These are phyloP conservation scores for Chlorella sorokiniana DNA, from an alignment of 139 green algal genomes.

Conservation along the genomic window DNA sequence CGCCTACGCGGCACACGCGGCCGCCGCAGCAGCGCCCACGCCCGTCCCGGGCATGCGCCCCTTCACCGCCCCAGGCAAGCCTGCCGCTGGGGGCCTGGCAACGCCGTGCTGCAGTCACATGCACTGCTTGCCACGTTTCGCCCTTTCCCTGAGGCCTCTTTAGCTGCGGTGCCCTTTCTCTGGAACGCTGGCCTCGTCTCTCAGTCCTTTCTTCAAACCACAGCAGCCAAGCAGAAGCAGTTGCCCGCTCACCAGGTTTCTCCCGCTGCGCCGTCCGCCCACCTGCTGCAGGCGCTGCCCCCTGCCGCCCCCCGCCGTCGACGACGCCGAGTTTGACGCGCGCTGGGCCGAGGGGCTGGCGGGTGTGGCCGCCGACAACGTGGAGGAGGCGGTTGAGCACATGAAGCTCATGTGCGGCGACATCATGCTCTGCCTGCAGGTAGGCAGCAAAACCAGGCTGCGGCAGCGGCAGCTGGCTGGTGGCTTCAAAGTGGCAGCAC, in stretches of 20 bases:
- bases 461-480: neutral
- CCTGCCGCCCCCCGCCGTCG: neutral
- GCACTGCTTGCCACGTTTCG: neutral
- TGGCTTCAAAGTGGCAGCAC: neutral
- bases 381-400: constrained; percentile 66
- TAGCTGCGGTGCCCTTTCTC: too few species aligned
- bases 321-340: constrained; percentile 33
- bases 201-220: too few species aligned
- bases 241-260: neutral
- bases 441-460: neutral
- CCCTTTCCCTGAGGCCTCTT: neutral
- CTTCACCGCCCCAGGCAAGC: neutral
- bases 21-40: neutral
- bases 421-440: constrained; percentile 25
- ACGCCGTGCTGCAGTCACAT: neutral
- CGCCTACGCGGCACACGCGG: neutral
- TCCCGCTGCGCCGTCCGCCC: neutral
- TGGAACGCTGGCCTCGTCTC: too few species aligned
- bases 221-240: too few species aligned
- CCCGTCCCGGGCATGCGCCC: constrained; percentile 18
- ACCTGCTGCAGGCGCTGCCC: neutral
- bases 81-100: neutral
- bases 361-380: constrained; percentile 15
- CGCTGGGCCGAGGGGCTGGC: constrained; percentile 23
- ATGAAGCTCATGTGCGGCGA: constrained; percentile 83